Base-by-base conservation (phyloP, 2,329 filamentous ascomycete species). In the Ophiostoma sp. region DNA sequence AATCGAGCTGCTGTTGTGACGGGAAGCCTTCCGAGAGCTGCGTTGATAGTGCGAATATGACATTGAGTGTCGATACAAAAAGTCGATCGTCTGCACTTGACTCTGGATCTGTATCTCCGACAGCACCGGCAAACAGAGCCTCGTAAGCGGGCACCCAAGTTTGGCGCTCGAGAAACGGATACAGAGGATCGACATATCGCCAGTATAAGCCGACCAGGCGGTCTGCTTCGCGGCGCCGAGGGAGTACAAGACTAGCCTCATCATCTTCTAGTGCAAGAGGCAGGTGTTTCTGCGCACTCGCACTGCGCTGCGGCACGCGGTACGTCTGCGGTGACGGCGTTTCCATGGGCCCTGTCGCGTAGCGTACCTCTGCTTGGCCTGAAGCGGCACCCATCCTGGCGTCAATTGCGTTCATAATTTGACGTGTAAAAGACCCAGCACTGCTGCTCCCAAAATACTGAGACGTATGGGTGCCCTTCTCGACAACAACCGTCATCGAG, bases 391-490 rank as follows among this genome's bases (percentile, higher is more conserved):
- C 23, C 23, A 57, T 68, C 36, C 33, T 68, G 48, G 68, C 68
- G 3, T 69, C 68, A n/a, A 69, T 69, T 8, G 68, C 68, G 4
- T 66, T 57, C 57, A 65, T 69, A 60, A 69, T 69, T 20, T 69
- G 68, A 6, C 68, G 60, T 11, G 68, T 69, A 31, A 69, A 69
- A 10, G 39, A 69, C 41, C 68, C 68, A 23, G 68, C 68, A 33
- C 68, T 69, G 60, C 68, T 69, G 68, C 68, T 69, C 8, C 68
- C 68, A 27, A 69, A 66, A 62, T 52, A 69, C 41, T 66, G 68
- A 17, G 48, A 35, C 3, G 68, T 65, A 17, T 66, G 60, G 6
- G 60, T 52, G 17, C n/a, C 52, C 52, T 57, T n/a, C 10, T 48
- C 44, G 20, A 48, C 44, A 48, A 48, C 44, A 48, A 48, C 44